These are phyloP conservation scores for Sungouiella thailandica DNA, from an alignment of 805 yeast genomes.

Conservation along the genomic window DNA sequence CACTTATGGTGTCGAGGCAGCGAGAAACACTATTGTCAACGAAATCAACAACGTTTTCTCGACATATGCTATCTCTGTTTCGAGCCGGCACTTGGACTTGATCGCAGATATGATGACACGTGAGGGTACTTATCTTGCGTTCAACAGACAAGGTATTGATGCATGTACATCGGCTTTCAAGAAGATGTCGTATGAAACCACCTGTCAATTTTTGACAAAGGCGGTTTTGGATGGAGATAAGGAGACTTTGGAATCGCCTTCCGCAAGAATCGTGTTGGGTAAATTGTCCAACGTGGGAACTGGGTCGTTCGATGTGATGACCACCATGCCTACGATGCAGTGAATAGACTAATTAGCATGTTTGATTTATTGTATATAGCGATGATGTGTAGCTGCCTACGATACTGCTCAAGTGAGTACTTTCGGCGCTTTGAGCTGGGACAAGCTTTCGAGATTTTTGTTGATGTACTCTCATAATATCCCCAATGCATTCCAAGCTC, in stretches of 20 bases:
- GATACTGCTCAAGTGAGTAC: not conserved
- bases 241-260: conserved; percentile 86
- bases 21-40: conserved; percentile 92
- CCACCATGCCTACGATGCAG: conserved; percentile 35
- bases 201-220: conserved; percentile 94
- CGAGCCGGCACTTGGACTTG: conserved; percentile 89
- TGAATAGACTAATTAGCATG: not conserved
- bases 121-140: conserved; percentile 94
- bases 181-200: conserved; percentile 99
- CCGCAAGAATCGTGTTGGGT: conserved; percentile 91
- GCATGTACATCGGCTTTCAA: conserved; percentile 90
- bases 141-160: conserved; percentile 98
- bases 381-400: not conserved
- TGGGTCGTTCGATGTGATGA: conserved; percentile 83
- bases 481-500: too few relatives aligned
- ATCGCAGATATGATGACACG: conserved; percentile 99
- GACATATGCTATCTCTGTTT: conserved; percentile 91
- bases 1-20: conserved; percentile 98
- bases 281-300: conserved; percentile 90
- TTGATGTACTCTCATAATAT: too few relatives aligned
- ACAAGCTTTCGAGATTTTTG: too few relatives aligned
- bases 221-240: conserved; percentile 90
- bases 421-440: too few relatives aligned
- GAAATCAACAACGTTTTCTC: conserved; percentile 95
- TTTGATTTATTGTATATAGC: conserved; percentile 1